Evolutionary conservation across 805 yeast genomes (phyloP).

Genomic region (Candida insectalens): DNA sequence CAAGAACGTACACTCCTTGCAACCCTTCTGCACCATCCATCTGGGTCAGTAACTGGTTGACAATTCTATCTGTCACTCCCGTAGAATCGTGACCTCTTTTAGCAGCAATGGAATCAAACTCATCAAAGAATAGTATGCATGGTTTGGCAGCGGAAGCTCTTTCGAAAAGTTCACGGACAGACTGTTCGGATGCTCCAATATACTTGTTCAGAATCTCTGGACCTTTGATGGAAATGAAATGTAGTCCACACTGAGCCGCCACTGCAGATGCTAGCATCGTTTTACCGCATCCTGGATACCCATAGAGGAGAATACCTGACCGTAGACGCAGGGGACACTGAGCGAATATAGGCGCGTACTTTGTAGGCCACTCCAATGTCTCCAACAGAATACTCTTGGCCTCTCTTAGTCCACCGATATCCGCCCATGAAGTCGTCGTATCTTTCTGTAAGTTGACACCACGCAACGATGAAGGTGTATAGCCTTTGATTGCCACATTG

Average conservation of each 20-base stretch:
- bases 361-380: conserved; percentile 95
- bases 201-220: conserved; percentile 93
- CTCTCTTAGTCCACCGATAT: conserved; percentile 78
- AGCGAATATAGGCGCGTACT: conserved; percentile 89
- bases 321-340: conserved; percentile 79
- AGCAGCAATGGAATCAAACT: conserved; percentile 95
- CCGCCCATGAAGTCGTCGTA: conserved; percentile 58
- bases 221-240: conserved; percentile 89
- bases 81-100: conserved; percentile 97
- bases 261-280: conserved; percentile 89
- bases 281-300: conserved; percentile 98
- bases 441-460: conserved; percentile 83
- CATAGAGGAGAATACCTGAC: conserved; percentile 84
- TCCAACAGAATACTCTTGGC: conserved; percentile 73
- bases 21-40: conserved; percentile 99
- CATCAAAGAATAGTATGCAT: conserved; percentile 87
- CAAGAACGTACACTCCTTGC: conserved; percentile 92
- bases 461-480: conserved; percentile 70
- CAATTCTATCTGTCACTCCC: conserved; percentile 96
- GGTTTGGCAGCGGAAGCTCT: conserved; percentile 94
- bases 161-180: conserved; percentile 86
- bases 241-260: conserved; percentile 87
- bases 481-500: conserved; percentile 51
- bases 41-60: conserved; percentile 91
- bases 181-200: conserved; percentile 95